Evolutionary conservation across 2,329 filamentous ascomycete species (phyloP), one percentile per base, ranked within the genome.

Genomic region (Cyanodermella asteris): DNA sequence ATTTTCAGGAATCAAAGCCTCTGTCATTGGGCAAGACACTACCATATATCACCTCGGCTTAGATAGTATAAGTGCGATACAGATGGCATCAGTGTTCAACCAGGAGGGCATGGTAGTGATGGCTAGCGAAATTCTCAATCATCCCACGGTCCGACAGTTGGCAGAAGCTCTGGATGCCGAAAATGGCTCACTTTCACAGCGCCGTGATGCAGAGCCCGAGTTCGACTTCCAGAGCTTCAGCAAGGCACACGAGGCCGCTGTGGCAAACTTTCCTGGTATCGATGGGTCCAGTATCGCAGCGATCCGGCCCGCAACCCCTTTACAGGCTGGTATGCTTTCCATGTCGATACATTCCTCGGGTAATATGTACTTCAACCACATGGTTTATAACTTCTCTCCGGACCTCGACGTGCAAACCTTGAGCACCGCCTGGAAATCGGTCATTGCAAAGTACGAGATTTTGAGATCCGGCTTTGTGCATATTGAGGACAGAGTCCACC

Each of bases 341-440:
- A 39, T 43, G n/a, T 46, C 45, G 5, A 34, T 50, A 12, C 38
- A 43, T 8, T 35, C 40, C 4, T 32, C 42, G 9, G 29, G 30
- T n/a, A 33, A 37, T 16, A 42, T 43, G 13, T 53, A 50, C 13
- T 37, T 50, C 27, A 49, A 51, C 27, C 50, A 52, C 24, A 37
- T 46, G 10, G 36, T 41, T 22, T 31, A 53, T 15, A 38, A 46
- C 27, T 37, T 53, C 8, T 37, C 39, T 10, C 22, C 35, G 3
- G 20, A 23, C 11, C 30, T 50, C 5, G 41, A 50, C 26, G 16
- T 22, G 7, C 20, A 34, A 5, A 34, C 29, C 13, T 26, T 53
- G 1, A 34, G 37, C 16, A 19, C 27, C 1, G 38, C 40, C 5
- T 51, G 47, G 37, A 34, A 34, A 14, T 23, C 29, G 5, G 36